These are phyloP conservation scores for Neophaeococcomyces aloes DNA, from an alignment of 2,329 filamentous ascomycete species.

Conservation along the genomic window DNA sequence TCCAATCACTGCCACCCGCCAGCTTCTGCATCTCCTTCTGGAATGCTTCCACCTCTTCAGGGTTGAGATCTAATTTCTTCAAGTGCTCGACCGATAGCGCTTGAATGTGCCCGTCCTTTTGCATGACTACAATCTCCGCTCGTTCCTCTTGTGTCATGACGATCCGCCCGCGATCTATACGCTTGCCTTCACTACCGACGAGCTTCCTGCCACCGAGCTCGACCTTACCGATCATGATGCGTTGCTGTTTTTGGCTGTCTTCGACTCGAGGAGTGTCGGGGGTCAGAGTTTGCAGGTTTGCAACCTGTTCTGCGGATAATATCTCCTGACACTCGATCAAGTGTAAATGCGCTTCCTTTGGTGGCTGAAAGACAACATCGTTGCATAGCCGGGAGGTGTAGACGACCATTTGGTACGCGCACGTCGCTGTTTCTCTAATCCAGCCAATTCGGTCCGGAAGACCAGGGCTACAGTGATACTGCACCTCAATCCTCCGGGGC, in stretches of 20 bases:
- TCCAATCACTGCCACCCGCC: slow-evolving; percentile 65
- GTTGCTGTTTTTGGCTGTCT: slow-evolving; percentile 25
- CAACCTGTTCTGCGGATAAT: slow-evolving; percentile 46
- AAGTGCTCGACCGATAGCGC: slow-evolving; percentile 57
- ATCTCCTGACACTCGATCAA: slow-evolving; percentile 67
- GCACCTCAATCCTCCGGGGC: slow-evolving; percentile 70
- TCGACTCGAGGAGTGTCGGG: slow-evolving; percentile 25
- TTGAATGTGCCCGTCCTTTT: slow-evolving; percentile 52
- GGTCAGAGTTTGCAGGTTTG: slow-evolving; percentile 30
- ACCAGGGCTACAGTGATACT: slow-evolving; percentile 69
- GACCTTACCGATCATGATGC: slow-evolving; percentile 45
- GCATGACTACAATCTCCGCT: slow-evolving; percentile 40
- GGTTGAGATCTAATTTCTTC: slow-evolving; percentile 55
- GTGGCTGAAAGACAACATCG: slow-evolving; percentile 76
- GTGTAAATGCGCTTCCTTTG: slow-evolving; percentile 65
- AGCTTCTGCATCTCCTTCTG: slow-evolving; percentile 56
- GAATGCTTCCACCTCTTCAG: slow-evolving; percentile 58
- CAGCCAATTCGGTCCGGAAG: slow-evolving; percentile 68
- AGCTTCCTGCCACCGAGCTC: slow-evolving; percentile 47
- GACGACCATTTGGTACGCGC: slow-evolving; percentile 85
- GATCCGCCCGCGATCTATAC: slow-evolving; percentile 48
- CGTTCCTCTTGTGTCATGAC: slow-evolving; percentile 41
- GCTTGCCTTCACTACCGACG: slow-evolving; percentile 45
- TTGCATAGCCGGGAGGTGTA: slow-evolving; percentile 80
- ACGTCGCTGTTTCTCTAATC: slow-evolving; percentile 89